A percentile compares a stretch with the other conserved stretches of the same genome.
Evolutionary conservation across 192 early-diverging fungal genomes (phyloP).

Genomic region (Backusella morwellensis): DNA sequence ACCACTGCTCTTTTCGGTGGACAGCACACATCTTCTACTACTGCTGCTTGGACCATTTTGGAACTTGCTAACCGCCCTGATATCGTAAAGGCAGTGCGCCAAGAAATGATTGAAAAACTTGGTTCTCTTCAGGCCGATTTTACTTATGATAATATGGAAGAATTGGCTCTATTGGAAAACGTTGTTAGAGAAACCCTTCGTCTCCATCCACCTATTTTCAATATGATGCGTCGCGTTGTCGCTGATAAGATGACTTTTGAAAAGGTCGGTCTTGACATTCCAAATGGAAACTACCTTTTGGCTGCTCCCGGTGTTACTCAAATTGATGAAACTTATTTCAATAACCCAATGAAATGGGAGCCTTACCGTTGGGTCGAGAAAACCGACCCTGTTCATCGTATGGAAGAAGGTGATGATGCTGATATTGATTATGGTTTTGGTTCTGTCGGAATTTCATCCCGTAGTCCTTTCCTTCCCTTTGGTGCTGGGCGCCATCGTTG

Average conservation of each 20-base stretch:
- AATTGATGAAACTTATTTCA: slow-evolving; percentile 75
- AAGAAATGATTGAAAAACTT: slow-evolving; percentile 67
- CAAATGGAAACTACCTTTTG: slow-evolving; percentile 85
- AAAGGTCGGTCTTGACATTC: slow-evolving; percentile 81
- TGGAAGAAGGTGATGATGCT: slow-evolving; percentile 45
- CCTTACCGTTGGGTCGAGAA: slow-evolving; percentile 73
- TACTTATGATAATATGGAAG: slow-evolving; percentile 72
- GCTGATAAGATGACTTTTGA: slow-evolving; percentile 60
- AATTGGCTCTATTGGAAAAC: slow-evolving; percentile 72
- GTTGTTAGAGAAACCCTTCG: slow-evolving; percentile 90
- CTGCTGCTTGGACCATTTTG: slow-evolving; percentile 87
- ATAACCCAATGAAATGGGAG: slow-evolving; percentile 76
- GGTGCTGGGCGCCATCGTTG: slow-evolving; percentile 97
- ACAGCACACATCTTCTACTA: slow-evolving; percentile 94
- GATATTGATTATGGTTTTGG: slow-evolving; percentile 78
- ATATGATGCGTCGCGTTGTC: slow-evolving; percentile 90
- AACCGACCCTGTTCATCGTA: slow-evolving; percentile 53
- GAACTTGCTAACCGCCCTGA: slow-evolving; percentile 78
- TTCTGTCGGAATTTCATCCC: slow-evolving; percentile 61
- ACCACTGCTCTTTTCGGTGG: slow-evolving; percentile 96
- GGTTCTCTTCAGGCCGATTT: slow-evolving; percentile 54
- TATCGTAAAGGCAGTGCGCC: slow-evolving; percentile 59
- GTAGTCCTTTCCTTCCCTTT: slow-evolving; percentile 89
- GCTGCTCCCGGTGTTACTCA: slow-evolving; percentile 79
- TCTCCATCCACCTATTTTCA: slow-evolving; percentile 89